Evolutionary conservation across 169 alveolate species (phyloP), one percentile per base, ranked within the genome.

Genomic region (Toxoplasma gondii): DNA sequence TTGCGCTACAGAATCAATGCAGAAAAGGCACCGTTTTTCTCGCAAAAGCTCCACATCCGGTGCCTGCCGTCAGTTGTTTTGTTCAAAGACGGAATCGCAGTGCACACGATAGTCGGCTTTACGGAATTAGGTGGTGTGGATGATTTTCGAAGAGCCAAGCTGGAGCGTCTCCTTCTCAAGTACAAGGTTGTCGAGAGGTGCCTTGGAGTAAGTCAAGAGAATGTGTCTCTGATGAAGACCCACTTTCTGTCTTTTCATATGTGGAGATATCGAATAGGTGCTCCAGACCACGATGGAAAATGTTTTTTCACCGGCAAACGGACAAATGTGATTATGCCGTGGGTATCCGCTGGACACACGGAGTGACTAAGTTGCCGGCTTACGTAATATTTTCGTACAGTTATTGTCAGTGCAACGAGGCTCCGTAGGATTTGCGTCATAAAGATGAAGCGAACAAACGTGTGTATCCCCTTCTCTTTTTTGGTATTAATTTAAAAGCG

Each of bases 21-120:
- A 17, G 98, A 97, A 94, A 97, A 97, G 93, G 96, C 98, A 12
- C 98, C 98, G 29, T 98, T 98, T 95, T 98, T 98, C 95, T 92
- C 97, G 27, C 54, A 91, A 38, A 98, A 97, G 82, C 96, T 98
- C 91, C 95, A 95, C 91, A 92, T 98, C 24, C 96, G 97, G 93
- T 97, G 96, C 34, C 96, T 98, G 41, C 99, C 99, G 38, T 96
- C 99, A 0, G 88, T 97, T 31, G 95, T 97, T 29, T 87, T 97
- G 27, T 98, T 98, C 93, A 96, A 91, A 24, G 97, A 97, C 93
- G 99, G 99, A 70, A 95, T 97, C 78, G 97, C 98, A 0, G 96
- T 96, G 58, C 98, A 97, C 86, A 95, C 98, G 92, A 87, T 97
- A 69, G 97, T 97, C 41, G 99, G 99, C 34, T 98, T 98, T 91